These are phyloP conservation scores for Microbotryum scabiosae DNA, from an alignment of 1,284 basidiomycete genomes.

Conservation along the genomic window DNA sequence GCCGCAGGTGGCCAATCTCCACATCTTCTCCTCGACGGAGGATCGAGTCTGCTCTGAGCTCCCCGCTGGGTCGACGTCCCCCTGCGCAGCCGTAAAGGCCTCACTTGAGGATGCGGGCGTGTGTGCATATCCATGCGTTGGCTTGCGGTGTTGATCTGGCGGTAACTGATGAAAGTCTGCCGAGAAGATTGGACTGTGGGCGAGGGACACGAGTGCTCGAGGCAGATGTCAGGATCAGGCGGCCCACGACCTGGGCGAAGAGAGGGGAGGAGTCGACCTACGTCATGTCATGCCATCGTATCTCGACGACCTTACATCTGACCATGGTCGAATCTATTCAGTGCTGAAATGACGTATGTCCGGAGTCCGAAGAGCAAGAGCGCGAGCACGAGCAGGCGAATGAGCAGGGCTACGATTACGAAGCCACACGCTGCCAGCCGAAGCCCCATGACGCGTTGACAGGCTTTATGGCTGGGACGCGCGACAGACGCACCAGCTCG, in stretches of 20 bases:
- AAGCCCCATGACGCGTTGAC: too few relatives aligned
- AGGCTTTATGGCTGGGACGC: too few relatives aligned
- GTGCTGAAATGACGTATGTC: neutral
- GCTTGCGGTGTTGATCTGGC: constrained; percentile 51
- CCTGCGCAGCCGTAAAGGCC: neutral
- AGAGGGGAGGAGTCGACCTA: constrained; percentile 42
- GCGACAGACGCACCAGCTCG: too few relatives aligned
- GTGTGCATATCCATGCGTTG: constrained; percentile 55
- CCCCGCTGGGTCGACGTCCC: constrained; percentile 12
- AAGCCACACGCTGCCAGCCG: too few relatives aligned
- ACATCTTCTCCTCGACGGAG: constrained; percentile 46
- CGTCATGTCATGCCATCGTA: constrained; percentile 81
- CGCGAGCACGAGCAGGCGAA: too few relatives aligned
- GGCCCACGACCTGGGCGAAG: neutral
- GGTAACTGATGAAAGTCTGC: constrained; percentile 78
- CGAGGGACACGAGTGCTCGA: neutral
- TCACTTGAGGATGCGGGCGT: constrained; percentile 38
- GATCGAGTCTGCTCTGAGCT: constrained; percentile 33
- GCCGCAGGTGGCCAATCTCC: constrained; percentile 86
- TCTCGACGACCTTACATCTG: constrained; percentile 51
- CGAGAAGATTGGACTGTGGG: constrained; percentile 67
- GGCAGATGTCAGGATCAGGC: neutral
- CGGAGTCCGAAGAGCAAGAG: too few relatives aligned
- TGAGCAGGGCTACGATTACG: too few relatives aligned
- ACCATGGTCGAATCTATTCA: constrained; percentile 3